Conservation (phyloP, 768 basidiomycete species). For the Cystobasidiopsis lactophilus region DNA sequence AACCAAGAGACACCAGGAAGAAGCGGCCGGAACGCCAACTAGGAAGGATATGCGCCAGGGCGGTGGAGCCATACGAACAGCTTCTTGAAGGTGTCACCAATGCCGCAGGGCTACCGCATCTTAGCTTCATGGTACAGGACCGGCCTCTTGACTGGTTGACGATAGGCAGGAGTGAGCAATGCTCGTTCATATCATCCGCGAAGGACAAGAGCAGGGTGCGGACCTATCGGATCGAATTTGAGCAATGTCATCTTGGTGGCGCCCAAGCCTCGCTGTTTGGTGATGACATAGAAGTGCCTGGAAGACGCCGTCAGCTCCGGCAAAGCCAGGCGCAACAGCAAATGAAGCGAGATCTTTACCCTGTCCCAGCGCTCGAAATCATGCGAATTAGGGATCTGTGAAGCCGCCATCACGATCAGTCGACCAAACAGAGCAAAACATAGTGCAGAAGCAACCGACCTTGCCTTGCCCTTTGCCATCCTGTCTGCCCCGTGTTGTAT, state of each 20-base stretch:
- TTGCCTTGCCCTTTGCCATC: slow-evolving; percentile 1
- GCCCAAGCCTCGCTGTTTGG: background rate
- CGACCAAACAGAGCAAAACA: too few species aligned
- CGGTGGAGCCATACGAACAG: too few species aligned
- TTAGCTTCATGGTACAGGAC: background rate
- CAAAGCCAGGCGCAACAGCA: too few species aligned
- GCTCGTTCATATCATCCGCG: too few species aligned
- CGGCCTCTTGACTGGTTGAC: background rate
- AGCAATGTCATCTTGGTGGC: background rate
- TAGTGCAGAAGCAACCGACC: background rate
- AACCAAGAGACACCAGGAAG: too few species aligned
- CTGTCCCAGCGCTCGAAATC: too few species aligned
- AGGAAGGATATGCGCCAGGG: too few species aligned
- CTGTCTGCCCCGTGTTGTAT: too few species aligned
- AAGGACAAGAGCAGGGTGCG: too few species aligned
- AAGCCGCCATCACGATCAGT: background rate
- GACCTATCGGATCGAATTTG: background rate
- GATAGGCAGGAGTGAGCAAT: too few species aligned
- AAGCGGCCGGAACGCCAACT: too few species aligned
- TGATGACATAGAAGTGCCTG: slow-evolving; percentile 1
- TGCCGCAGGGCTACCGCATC: background rate
- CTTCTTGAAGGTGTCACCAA: background rate
- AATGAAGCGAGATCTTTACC: too few species aligned
- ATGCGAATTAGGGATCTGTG: background rate
- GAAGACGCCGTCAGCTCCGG: background rate